Base-by-base conservation (phyloP, 2,329 filamentous ascomycete species). In the Penicillium sp. region DNA sequence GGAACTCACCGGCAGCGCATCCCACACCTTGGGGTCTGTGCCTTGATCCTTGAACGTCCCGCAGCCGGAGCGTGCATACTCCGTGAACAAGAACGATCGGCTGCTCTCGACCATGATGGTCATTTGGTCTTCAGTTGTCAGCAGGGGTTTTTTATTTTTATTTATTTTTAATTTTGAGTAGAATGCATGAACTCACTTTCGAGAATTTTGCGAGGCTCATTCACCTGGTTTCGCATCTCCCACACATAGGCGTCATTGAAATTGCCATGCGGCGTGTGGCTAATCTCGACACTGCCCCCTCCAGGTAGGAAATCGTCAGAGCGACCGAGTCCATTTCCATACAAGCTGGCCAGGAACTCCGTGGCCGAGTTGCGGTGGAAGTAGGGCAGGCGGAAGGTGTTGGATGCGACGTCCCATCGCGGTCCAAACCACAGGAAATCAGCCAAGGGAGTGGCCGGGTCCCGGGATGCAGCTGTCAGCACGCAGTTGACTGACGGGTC, bases 351-450 rank as follows among this genome's bases (percentile, higher is more conserved):
- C 27, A 54, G 40, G 35, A 57, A 53, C 67, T 87, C 84, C 51
- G 78, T 81, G 75, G 85, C 85, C 13, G 81, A 84, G 74, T 86
- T 87, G 62, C 84, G 79, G 71, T 89, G 86, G 73, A 86, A 89
- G 78, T 85, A 89, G 0, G 87, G 86, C 22, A 85, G 84, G 5
- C 86, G 81, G 76, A 88, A 89, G 0, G 86, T 89, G 64, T 86
- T 78, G 61, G 87, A 83, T 2, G 79, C 81, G 0, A 87, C 84
- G 30, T 88, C 79, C 86, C 86, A 89, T 45, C 86, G 79, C 1
- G 86, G 85, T 9, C 85, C 85, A 72, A 89, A 88, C 68, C 88
- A 84, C 62, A 88, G 83, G 60, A 89, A 88, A 72, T 89, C 86
- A 6, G 84, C 85, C 0, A 82, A 77, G 0, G 81, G 81, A 8